phyloP scores from a whole-genome alignment of 1,284 basidiomycete species.

The Kwoniella shivajii region DNA sequence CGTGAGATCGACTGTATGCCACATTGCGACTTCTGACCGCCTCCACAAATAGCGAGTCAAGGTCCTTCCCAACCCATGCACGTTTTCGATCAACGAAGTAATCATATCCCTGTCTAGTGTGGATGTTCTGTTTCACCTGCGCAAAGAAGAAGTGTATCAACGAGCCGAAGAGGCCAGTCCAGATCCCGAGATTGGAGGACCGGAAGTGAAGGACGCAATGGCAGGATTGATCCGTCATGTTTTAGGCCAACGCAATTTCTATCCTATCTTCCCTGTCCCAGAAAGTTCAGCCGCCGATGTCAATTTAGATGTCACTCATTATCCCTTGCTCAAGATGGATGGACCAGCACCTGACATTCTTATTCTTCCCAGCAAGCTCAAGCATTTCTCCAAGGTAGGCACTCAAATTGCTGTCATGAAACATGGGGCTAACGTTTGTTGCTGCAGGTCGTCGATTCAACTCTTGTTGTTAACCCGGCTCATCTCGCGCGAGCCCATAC shows the following conservation, averaged over 20 bases:
- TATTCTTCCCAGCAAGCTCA: conserved; percentile 78
- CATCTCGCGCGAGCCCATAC: conserved; percentile 43
- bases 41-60: conserved; percentile 65
- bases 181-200: conserved; percentile 49
- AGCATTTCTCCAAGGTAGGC: conserved; percentile 80
- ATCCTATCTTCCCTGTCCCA: conserved; percentile 90
- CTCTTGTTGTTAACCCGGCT: conserved; percentile 53
- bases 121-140: conserved; percentile 85
- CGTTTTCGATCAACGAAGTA: conserved; percentile 81
- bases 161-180: conserved; percentile 68
- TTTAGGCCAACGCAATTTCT: conserved; percentile 88
- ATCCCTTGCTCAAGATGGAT: conserved; percentile 52
- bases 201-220: conserved; percentile 68
- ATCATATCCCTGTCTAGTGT: conserved; percentile 76
- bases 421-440: too few relatives aligned
- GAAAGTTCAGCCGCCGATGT: conserved; percentile 71
- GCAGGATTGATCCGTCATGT: conserved; percentile 76
- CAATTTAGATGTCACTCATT: conserved; percentile 82
- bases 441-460: conserved; percentile 52
- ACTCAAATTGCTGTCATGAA: too few relatives aligned
- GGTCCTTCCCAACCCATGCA: conserved; percentile 81
- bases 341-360: conserved; percentile 72
- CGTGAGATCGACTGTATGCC: conserved; percentile 14
- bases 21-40: neutral
- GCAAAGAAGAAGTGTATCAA: conserved; percentile 78